These are phyloP conservation scores for Auricularia heimuer DNA, from an alignment of 768 basidiomycete genomes.

Conservation along the genomic window DNA sequence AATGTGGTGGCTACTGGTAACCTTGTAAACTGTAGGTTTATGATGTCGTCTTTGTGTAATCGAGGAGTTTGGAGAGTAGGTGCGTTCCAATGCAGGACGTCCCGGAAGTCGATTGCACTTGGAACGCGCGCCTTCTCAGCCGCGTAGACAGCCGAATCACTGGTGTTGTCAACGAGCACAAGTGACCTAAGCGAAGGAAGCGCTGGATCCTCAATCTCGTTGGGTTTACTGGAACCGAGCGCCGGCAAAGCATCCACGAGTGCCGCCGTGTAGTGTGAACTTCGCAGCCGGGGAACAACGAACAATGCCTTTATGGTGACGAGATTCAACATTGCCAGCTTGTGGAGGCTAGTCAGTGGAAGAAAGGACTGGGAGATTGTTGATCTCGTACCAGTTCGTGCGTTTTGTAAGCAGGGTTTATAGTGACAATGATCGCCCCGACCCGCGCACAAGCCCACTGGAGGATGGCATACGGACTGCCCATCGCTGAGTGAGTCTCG, in stretches of 20 bases:
- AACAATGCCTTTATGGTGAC: slow-evolving; percentile 62
- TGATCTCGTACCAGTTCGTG: slow-evolving; percentile 46
- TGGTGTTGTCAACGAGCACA: slow-evolving; percentile 56
- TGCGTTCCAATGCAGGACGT: slow-evolving; percentile 41
- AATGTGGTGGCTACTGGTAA: slow-evolving; percentile 19
- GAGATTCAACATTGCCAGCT: slow-evolving; percentile 55
- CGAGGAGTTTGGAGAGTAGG: slow-evolving; percentile 21
- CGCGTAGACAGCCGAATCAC: slow-evolving; percentile 29
- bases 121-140: slow-evolving; percentile 32
- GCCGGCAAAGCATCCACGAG: slow-evolving; percentile 50
- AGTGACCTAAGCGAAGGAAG: slow-evolving; percentile 56
- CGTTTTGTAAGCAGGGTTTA: slow-evolving; percentile 72
- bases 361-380: slow-evolving; percentile 15
- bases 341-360: background rate
- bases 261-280: slow-evolving; percentile 53
- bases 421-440: slow-evolving; percentile 73
- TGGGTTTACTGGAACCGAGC: slow-evolving; percentile 37
- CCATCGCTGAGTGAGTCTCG: background rate
- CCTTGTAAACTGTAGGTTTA: slow-evolving; percentile 85
- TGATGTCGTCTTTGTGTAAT: slow-evolving; percentile 48
- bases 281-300: slow-evolving; percentile 57
- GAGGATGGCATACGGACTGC: slow-evolving; percentile 65
- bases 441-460: slow-evolving; percentile 84
- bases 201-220: slow-evolving; percentile 45
- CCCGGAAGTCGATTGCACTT: slow-evolving; percentile 59